A percentile compares a stretch with the other conserved stretches of the same genome.
Conservation (phyloP, 2,329 filamentous ascomycete genomes). For the Nigrograna mackinnonii region DNA sequence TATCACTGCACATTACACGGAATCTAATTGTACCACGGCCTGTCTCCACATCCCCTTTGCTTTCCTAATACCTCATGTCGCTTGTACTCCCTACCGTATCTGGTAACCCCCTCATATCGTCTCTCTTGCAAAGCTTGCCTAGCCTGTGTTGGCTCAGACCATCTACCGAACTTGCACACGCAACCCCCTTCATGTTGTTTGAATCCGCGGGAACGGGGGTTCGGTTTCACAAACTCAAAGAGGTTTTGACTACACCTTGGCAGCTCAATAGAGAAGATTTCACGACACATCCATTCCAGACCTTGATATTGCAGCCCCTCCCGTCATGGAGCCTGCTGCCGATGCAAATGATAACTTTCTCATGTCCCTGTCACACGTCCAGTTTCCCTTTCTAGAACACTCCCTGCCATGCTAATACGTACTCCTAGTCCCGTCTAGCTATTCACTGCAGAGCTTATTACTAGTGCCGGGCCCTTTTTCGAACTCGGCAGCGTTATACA, state of each 20-base stretch:
- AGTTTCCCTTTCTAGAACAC: conserved; percentile 8
- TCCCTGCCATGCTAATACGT: too few relatives aligned
- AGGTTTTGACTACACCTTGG: conserved; percentile 23
- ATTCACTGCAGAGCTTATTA: too few relatives aligned
- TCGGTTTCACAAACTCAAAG: conserved; percentile 25
- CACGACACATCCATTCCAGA: conserved; percentile 10
- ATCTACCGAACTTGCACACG: neutral
- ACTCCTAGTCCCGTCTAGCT: too few relatives aligned
- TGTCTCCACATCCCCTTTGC: conserved; percentile 13
- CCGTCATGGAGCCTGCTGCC: conserved; percentile 4
- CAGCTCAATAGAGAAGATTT: conserved; percentile 34
- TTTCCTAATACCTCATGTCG: too few relatives aligned
- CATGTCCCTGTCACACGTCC: conserved; percentile 15
- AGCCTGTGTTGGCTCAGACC: conserved; percentile 1
- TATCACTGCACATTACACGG: neutral
- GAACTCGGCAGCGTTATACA: too few relatives aligned
- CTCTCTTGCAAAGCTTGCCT: neutral
- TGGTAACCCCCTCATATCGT: conserved; percentile 8
- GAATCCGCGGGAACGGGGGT: conserved; percentile 8
- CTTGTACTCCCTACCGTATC: conserved; percentile 9
- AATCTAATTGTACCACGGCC: conserved; percentile 21
- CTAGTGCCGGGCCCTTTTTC: too few relatives aligned
- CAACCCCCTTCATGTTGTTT: conserved; percentile 2
- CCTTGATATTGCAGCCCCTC: conserved; percentile 16
- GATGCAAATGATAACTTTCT: conserved; percentile 9